These are phyloP conservation scores for Tothia fuscella DNA, from an alignment of 2,329 filamentous ascomycete genomes.

Conservation along the genomic window DNA sequence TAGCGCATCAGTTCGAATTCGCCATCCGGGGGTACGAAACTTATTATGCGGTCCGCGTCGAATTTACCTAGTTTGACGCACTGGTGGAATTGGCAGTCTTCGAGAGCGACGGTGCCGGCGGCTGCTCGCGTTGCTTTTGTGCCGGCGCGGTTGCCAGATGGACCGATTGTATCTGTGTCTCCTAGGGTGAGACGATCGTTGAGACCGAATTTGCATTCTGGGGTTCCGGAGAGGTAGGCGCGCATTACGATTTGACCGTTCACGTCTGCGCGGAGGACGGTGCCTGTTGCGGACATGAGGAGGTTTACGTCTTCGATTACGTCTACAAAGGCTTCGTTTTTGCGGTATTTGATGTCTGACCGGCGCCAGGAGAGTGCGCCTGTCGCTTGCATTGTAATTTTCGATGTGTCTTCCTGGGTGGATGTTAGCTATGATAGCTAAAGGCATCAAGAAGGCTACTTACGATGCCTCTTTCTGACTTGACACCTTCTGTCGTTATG, in stretches of 20 bases:
- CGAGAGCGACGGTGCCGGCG: slow-evolving; percentile 85
- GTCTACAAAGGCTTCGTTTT: slow-evolving; percentile 98
- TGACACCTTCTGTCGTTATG: slow-evolving; percentile 97
- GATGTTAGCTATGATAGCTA: slow-evolving; percentile 7
- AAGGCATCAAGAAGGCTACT: slow-evolving; percentile 5
- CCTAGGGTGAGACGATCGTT: slow-evolving; percentile 94
- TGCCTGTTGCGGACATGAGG: slow-evolving; percentile 95
- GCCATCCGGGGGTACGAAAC: slow-evolving; percentile 90
- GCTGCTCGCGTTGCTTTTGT: slow-evolving; percentile 91
- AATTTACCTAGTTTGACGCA: slow-evolving; percentile 97
- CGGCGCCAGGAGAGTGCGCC: slow-evolving; percentile 94
- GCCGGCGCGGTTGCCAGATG: slow-evolving; percentile 61
- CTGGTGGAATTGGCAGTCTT: slow-evolving; percentile 98
- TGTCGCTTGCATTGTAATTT: slow-evolving; percentile 98
- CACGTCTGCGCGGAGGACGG: slow-evolving; percentile 88
- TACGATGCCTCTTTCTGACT: slow-evolving; percentile 64
- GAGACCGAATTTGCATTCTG: slow-evolving; percentile 97
- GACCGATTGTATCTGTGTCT: slow-evolving; percentile 44
- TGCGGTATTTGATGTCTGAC: slow-evolving; percentile 95
- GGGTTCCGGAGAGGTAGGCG: slow-evolving; percentile 89
- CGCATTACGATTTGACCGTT: slow-evolving; percentile 98
- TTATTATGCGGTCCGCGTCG: slow-evolving; percentile 91
- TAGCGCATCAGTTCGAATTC: slow-evolving; percentile 99
- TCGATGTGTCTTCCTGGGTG: slow-evolving; percentile 69
- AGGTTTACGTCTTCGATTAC: slow-evolving; percentile 99